Evolutionary conservation across 345 rosid genomes (phyloP).

Genomic region (Pistacia vera): DNA sequence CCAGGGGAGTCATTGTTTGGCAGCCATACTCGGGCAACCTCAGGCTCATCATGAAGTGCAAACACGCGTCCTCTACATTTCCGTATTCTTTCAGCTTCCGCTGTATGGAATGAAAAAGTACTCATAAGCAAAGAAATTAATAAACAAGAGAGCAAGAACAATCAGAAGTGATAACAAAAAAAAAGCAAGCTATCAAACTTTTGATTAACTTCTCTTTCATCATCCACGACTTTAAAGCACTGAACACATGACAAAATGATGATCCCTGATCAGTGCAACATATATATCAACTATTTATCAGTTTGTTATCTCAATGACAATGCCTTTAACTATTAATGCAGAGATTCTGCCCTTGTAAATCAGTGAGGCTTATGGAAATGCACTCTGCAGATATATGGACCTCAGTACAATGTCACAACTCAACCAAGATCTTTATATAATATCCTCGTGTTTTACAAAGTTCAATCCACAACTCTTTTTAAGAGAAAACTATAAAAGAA

Average conservation of each 20-base stretch:
- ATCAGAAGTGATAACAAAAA: background rate
- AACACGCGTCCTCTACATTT: slow-evolving; percentile 89
- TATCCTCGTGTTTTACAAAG: background rate
- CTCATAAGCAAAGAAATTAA: slow-evolving; percentile 4
- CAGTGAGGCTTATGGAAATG: background rate
- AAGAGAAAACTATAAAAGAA: too few relatives aligned
- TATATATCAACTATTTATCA: background rate
- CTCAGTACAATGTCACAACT: background rate
- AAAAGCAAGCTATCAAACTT: background rate
- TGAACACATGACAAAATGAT: too few relatives aligned
- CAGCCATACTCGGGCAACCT: slow-evolving; percentile 94
- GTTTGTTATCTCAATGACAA: background rate
- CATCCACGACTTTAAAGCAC: too few relatives aligned
- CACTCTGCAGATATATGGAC: background rate
- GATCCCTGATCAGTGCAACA: too few relatives aligned
- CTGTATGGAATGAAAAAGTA: slow-evolving; percentile 38
- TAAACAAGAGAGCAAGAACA: slow-evolving; percentile 1
- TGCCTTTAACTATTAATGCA: background rate
- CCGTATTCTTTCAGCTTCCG: slow-evolving; percentile 92
- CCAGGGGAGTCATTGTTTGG: slow-evolving; percentile 96
- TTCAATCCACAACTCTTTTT: background rate
- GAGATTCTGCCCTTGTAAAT: background rate
- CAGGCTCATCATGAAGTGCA: slow-evolving; percentile 96
- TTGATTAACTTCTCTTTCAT: background rate
- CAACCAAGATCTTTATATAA: background rate